A percentile compares a stretch with the other conserved stretches of the same genome.
Evolutionary conservation across 805 yeast species (phyloP).

Genomic region (Metschnikowia henanensis): DNA sequence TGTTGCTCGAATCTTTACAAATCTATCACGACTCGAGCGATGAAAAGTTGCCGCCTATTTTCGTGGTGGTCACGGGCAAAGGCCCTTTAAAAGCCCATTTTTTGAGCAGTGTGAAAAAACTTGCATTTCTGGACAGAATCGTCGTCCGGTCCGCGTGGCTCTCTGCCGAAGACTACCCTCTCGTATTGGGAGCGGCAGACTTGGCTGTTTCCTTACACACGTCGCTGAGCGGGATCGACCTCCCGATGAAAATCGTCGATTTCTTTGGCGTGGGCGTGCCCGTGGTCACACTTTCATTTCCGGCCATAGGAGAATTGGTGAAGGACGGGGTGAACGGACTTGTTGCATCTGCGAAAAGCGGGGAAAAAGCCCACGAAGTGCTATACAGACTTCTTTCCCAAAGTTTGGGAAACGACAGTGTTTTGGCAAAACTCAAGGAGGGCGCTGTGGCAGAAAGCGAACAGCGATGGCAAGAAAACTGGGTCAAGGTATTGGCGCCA

Average conservation of each 20-base stretch:
- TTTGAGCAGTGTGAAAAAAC: constrained; percentile 43
- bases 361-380: constrained; percentile 19
- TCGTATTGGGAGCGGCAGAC: constrained; percentile 73
- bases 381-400: constrained; percentile 25
- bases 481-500: constrained; percentile 51
- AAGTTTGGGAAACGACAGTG: constrained; percentile 29
- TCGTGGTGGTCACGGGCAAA: constrained; percentile 91
- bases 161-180: constrained; percentile 74
- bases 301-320: constrained; percentile 79
- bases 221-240: constrained; percentile 89
- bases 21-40: constrained; percentile 45
- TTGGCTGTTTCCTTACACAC: constrained; percentile 87
- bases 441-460: constrained; percentile 79
- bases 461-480: constrained; percentile 72
- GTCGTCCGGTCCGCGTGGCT: constrained; percentile 74
- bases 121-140: constrained; percentile 49
- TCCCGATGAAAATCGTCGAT: constrained; percentile 97
- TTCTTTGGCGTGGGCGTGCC: constrained; percentile 97
- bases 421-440: constrained; percentile 43
- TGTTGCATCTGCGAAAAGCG: constrained; percentile 15
- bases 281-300: constrained; percentile 73
- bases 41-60: constrained; percentile 42
- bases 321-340: constrained; percentile 69
- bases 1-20: constrained; percentile 68
- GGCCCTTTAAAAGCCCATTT: constrained; percentile 76